Conservation (phyloP, 1,284 basidiomycete genomes). For the Psilocybe mexicana region DNA sequence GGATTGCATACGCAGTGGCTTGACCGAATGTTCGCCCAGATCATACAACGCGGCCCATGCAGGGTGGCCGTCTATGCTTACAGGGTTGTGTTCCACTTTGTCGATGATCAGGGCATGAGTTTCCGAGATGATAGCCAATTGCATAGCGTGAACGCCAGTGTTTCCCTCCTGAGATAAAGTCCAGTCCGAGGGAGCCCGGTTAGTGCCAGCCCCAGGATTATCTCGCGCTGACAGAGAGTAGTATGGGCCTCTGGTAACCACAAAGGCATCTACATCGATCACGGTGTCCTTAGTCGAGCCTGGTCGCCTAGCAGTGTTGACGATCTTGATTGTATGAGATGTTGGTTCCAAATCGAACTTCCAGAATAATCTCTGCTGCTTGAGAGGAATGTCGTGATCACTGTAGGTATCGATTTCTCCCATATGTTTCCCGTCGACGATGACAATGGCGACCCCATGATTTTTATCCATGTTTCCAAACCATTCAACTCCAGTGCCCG, state of each 20-base stretch:
- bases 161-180: constrained; percentile 49
- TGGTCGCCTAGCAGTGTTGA: constrained; percentile 49
- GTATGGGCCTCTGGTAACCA: constrained; percentile 50
- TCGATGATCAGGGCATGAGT: constrained; percentile 76
- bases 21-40: constrained; percentile 60
- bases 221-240: constrained; percentile 1
- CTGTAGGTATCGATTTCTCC: constrained; percentile 50
- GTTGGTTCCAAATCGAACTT: constrained; percentile 51
- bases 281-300: constrained; percentile 35
- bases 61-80: constrained; percentile 69
- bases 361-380: constrained; percentile 69
- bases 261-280: constrained; percentile 65
- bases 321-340: constrained; percentile 63
- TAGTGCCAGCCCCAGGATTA: neutral
- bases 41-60: constrained; percentile 81
- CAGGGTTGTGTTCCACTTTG: constrained; percentile 84
- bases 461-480: constrained; percentile 60
- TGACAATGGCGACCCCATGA: constrained; percentile 59
- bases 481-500: constrained; percentile 74
- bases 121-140: constrained; percentile 68
- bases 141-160: constrained; percentile 84
- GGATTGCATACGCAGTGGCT: constrained; percentile 65
- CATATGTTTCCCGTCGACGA: constrained; percentile 54
- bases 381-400: constrained; percentile 31
- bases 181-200: constrained; percentile 22